Evolutionary conservation across 345 rosid species (phyloP).

Genomic region (Acer saccharum): DNA sequence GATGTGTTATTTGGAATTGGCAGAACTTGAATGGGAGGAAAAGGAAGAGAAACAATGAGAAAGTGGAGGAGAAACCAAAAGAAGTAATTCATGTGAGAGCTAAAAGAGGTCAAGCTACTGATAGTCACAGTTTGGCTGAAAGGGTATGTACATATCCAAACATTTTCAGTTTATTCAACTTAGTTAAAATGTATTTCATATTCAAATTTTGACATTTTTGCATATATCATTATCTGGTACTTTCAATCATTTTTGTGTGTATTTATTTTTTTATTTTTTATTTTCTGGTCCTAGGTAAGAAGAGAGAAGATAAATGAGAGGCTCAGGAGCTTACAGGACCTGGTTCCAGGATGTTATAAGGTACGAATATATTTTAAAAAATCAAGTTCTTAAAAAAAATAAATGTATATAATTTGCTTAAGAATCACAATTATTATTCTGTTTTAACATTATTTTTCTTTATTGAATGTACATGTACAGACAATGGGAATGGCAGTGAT

Average conservation of each 20-base stretch:
- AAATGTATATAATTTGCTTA: background rate
- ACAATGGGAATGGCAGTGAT: slow-evolving; percentile 81
- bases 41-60: slow-evolving; percentile 35
- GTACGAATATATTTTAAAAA: slow-evolving; percentile 13
- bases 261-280: background rate
- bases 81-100: slow-evolving; percentile 73
- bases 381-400: background rate
- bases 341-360: slow-evolving; percentile 81
- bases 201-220: no score
- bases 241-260: background rate
- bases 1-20: slow-evolving; percentile 10
- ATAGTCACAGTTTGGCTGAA: slow-evolving; percentile 72
- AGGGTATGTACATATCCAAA: slow-evolving; percentile 36
- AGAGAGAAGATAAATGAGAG: slow-evolving; percentile 72
- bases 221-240: background rate
- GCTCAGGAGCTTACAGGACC: slow-evolving; percentile 59
- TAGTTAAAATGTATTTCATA: background rate
- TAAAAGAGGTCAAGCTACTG: slow-evolving; percentile 79
- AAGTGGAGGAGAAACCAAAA: slow-evolving; percentile 28
- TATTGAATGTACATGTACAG: slow-evolving; percentile 29
- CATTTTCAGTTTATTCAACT: background rate
- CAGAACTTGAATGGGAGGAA: slow-evolving; percentile 32
- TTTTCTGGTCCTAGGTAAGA: slow-evolving; percentile 39
- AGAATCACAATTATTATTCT: background rate
- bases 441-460: background rate